Conservation (phyloP, 148 eudicot genomes). For the Pouteria glomerata region DNA sequence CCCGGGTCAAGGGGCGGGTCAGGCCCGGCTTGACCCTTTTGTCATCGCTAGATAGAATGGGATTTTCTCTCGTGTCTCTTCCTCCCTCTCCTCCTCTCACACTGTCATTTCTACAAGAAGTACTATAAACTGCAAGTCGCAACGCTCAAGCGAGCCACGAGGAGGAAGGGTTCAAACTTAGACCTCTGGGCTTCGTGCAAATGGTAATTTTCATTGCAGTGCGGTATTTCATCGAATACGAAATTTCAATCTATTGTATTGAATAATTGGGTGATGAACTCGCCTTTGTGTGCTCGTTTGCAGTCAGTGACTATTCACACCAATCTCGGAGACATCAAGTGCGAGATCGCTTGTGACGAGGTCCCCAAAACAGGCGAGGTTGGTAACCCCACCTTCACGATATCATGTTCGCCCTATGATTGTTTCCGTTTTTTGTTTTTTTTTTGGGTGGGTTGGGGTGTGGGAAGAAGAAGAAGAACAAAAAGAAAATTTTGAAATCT, state of each 20-base stretch:
- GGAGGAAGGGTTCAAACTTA: no score
- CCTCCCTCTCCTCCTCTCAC: no score
- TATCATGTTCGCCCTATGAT: neutral
- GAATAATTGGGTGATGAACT: neutral
- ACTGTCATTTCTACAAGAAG: no score
- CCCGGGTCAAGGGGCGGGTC: no score
- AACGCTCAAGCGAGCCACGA: no score
- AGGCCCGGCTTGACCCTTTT: no score
- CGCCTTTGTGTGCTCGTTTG: neutral
- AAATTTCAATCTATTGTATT: neutral
- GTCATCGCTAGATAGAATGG: no score
- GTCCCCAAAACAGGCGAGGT: constrained; percentile 87
- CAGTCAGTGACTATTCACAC: constrained; percentile 90
- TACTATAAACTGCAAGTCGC: no score
- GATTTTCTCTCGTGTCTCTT: no score
- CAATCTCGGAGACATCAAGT: constrained; percentile 84
- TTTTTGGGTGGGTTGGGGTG: no score
- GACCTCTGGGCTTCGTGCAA: neutral
- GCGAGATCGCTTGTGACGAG: constrained; percentile 81
- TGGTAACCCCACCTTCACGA: neutral
- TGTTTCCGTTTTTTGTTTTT: no score
- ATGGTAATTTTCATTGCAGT: constrained; percentile 13
- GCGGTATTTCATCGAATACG: constrained; percentile 13
- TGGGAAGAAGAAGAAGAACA: no score
- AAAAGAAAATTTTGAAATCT: neutral